Evolutionary conservation across 2,329 filamentous ascomycete species (phyloP).

Genomic region (Rhinocladiella mackenziei): DNA sequence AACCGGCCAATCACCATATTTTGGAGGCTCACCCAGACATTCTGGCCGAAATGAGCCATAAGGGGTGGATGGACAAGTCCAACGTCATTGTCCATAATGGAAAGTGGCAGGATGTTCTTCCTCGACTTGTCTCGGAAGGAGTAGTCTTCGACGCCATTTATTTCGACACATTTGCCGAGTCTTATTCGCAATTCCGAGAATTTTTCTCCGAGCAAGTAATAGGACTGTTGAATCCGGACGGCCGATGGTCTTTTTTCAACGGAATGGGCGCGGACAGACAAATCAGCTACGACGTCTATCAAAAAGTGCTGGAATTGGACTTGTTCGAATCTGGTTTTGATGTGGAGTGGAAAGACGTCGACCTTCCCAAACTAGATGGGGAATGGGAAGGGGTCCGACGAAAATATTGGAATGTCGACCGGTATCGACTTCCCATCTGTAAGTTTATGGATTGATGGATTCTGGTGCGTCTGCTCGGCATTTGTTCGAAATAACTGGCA

Average conservation of each 20-base stretch:
- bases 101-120: slow-evolving; percentile 76
- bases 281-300: slow-evolving; percentile 95
- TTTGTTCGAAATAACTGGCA: too few relatives aligned
- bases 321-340: slow-evolving; percentile 84
- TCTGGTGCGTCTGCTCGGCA: too few relatives aligned
- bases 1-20: slow-evolving; percentile 71
- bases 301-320: slow-evolving; percentile 86
- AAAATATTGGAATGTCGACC: slow-evolving; percentile 81
- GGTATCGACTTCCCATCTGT: slow-evolving; percentile 44
- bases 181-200: slow-evolving; percentile 75
- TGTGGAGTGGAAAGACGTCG: slow-evolving; percentile 75
- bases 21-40: slow-evolving; percentile 81
- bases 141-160: slow-evolving; percentile 83
- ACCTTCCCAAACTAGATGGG: slow-evolving; percentile 67
- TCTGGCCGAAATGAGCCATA: slow-evolving; percentile 61
- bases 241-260: slow-evolving; percentile 62
- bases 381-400: slow-evolving; percentile 87
- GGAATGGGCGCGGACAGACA: slow-evolving; percentile 85
- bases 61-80: slow-evolving; percentile 63
- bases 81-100: slow-evolving; percentile 62
- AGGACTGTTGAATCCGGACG: slow-evolving; percentile 64
- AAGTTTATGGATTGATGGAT: slow-evolving; percentile 28
- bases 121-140: slow-evolving; percentile 62
- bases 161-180: slow-evolving; percentile 96
- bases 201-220: slow-evolving; percentile 90